Conservation (phyloP, 192 early-diverging fungal genomes). For the Coemansia sp. region DNA sequence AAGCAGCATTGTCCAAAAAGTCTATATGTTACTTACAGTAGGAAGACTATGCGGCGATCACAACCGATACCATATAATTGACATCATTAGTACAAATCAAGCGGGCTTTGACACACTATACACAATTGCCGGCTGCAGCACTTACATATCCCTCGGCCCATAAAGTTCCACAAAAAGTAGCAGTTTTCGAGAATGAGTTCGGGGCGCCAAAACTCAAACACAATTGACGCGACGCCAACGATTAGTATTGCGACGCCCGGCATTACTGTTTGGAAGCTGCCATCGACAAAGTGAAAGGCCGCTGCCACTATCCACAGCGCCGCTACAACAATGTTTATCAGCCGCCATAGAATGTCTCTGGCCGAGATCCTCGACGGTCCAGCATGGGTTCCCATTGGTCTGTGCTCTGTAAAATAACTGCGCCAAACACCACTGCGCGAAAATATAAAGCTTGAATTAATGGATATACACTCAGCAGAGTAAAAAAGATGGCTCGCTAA, state of each 20-base stretch:
- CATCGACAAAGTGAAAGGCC: slow-evolving; percentile 39
- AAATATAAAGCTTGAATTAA: background rate
- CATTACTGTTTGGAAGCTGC: slow-evolving; percentile 40
- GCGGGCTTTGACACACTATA: background rate
- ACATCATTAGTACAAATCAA: background rate
- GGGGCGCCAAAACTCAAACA: slow-evolving; percentile 49
- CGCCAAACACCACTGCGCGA: background rate
- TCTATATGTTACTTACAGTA: slow-evolving; percentile 29
- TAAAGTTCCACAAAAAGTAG: slow-evolving; percentile 54
- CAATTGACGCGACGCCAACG: slow-evolving; percentile 32
- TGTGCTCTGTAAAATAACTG: background rate
- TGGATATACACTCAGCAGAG: slow-evolving; percentile 2
- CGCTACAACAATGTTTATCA: slow-evolving; percentile 41
- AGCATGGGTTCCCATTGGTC: background rate
- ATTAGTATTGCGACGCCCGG: slow-evolving; percentile 41
- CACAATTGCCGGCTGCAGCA: slow-evolving; percentile 1
- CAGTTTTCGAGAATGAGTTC: slow-evolving; percentile 39
- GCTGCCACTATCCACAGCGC: slow-evolving; percentile 50
- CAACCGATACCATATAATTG: slow-evolving; percentile 1
- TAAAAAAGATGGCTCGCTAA: background rate
- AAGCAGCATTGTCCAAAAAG: background rate
- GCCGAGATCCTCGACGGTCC: slow-evolving; percentile 4
- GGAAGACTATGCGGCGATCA: slow-evolving; percentile 22
- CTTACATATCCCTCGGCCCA: slow-evolving; percentile 53
- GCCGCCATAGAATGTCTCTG: slow-evolving; percentile 36